Conservation (phyloP, 1,284 basidiomycete genomes). For the Pisolithus thermaeus region DNA sequence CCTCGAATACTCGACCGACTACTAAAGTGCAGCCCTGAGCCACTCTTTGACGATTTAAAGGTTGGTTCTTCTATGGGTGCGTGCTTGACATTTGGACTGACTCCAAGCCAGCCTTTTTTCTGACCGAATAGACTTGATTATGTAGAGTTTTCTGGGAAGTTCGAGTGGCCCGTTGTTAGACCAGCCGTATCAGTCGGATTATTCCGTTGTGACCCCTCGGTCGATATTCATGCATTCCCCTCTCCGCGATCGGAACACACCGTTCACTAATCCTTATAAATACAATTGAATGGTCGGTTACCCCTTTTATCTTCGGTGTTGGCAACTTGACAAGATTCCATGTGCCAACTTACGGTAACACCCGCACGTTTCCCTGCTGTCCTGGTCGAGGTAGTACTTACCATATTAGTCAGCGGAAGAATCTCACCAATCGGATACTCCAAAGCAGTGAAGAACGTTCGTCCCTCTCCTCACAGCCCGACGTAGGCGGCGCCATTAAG, state of each 20-base stretch:
- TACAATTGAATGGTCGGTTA: neutral
- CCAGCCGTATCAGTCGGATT: neutral
- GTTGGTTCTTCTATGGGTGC: neutral
- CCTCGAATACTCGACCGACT: neutral
- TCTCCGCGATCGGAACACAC: too few species aligned
- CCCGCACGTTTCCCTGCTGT: neutral
- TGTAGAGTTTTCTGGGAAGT: neutral
- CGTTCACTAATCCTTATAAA: too few species aligned
- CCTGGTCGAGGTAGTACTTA: neutral
- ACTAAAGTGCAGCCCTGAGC: neutral
- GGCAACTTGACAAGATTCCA: neutral
- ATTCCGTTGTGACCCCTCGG: neutral
- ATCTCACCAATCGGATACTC: neutral
- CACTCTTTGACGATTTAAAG: neutral
- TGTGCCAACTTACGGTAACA: neutral
- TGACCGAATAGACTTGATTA: neutral
- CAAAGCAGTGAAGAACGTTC: conserved; percentile 2
- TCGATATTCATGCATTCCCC: too few species aligned
- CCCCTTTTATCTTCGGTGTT: neutral
- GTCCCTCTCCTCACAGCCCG: neutral
- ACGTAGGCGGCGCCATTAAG: neutral
- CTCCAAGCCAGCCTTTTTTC: neutral
- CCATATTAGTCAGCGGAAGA: neutral
- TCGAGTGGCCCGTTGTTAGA: neutral
- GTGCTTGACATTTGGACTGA: neutral